Evolutionary conservation across 176 grass and related monocot species (phyloP).

Genomic region (Aegilops tauschii): DNA sequence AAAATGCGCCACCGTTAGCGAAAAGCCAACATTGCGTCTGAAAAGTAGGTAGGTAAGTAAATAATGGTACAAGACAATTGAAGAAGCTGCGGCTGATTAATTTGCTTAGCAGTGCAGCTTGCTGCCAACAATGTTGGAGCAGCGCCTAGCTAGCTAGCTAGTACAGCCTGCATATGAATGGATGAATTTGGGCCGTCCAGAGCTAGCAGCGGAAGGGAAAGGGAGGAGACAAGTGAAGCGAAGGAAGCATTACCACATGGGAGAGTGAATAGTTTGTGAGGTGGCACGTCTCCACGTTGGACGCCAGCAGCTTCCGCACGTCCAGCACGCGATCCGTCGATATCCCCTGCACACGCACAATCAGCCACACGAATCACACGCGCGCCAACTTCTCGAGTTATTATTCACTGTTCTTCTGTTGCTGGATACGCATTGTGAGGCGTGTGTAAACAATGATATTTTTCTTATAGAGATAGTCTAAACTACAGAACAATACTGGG

Average conservation of each 20-base stretch:
- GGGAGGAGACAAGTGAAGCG: neutral
- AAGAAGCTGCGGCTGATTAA: neutral
- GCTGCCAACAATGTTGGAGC: neutral
- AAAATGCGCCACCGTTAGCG: neutral
- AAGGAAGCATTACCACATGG: slow-evolving; percentile 61
- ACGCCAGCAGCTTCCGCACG: slow-evolving; percentile 75
- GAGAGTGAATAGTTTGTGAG: slow-evolving; percentile 89
- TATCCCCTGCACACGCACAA: slow-evolving; percentile 53
- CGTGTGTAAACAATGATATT: neutral
- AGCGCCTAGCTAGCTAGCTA: neutral
- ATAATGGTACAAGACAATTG: neutral
- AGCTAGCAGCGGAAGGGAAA: no score
- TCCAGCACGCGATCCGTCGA: slow-evolving; percentile 89
- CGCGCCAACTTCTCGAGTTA: neutral
- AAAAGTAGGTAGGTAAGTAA: neutral
- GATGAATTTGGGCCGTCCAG: neutral
- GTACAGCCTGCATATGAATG: neutral
- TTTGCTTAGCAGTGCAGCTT: neutral
- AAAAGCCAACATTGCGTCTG: no score
- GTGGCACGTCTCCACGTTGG: slow-evolving; percentile 86
- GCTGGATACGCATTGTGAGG: neutral
- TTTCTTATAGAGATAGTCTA: no score
- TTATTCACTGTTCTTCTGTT: neutral
- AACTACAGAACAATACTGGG: neutral
- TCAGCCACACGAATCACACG: neutral